Evolutionary conservation across 768 basidiomycete genomes (phyloP).

Genomic region (Pholiota molesta): DNA sequence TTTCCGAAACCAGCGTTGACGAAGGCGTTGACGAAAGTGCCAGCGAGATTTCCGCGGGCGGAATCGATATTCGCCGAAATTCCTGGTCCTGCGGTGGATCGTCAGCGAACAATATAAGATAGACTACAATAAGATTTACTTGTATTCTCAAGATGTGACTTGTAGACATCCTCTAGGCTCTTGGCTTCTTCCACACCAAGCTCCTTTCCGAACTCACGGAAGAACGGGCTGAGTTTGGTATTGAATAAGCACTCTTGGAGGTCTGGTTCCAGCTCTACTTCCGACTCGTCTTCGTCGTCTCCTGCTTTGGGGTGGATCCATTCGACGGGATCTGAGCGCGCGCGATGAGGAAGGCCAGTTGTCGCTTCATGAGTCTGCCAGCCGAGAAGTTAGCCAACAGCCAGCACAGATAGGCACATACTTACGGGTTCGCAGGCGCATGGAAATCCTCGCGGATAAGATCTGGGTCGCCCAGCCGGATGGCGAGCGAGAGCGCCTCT

Average conservation of each 20-base stretch:
- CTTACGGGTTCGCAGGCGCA: conserved; percentile 85
- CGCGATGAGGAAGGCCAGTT: conserved; percentile 92
- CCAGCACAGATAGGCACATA: conserved; percentile 17
- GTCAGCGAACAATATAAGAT: conserved; percentile 1
- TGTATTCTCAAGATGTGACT: conserved; percentile 91
- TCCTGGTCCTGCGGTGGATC: conserved; percentile 50
- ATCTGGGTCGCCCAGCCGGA: conserved; percentile 79
- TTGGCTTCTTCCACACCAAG: conserved; percentile 88
- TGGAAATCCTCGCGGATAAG: conserved; percentile 88
- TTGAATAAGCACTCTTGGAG: conserved; percentile 88
- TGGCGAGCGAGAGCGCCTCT: conserved; percentile 85
- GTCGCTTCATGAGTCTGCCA: conserved; percentile 84
- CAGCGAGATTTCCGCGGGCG: conserved; percentile 91
- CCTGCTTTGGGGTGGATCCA: conserved; percentile 72
- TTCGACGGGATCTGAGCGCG: conserved; percentile 90
- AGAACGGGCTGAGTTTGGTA: conserved; percentile 77
- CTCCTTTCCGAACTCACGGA: conserved; percentile 93
- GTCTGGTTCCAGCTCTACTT: conserved; percentile 64
- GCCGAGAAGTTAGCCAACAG: neutral
- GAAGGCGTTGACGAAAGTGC: conserved; percentile 98
- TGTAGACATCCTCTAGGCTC: conserved; percentile 96
- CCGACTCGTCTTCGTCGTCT: conserved; percentile 56
- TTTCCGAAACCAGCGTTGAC: conserved; percentile 99
- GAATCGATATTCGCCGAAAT: conserved; percentile 85
- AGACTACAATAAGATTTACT: no score